Evolutionary conservation across 2,329 filamentous ascomycete genomes (phyloP), one percentile per base, ranked within the genome.

Genomic region (Ampelomyces quisqualis): DNA sequence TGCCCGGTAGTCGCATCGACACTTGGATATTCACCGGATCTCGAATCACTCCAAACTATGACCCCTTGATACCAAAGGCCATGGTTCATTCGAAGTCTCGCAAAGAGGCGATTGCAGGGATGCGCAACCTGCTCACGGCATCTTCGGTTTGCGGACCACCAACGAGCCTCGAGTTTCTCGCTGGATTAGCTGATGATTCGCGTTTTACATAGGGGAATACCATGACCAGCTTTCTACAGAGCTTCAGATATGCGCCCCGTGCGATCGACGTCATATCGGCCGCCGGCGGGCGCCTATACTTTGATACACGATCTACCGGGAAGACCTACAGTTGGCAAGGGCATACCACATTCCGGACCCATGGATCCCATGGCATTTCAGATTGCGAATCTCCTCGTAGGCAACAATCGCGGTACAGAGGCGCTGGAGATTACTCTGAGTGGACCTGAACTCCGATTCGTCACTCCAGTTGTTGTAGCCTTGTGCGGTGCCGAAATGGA

Each of bases 1-100:
- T 72, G 0, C 50, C 70, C 0, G 71, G 71, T 4, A 69, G 75
- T 17, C 73, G 82, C 4, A 73, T 86, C 18, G 82, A 86, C 50
- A 84, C 80, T 0, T 85, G 81, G 81, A 72, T 84, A 1, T 72
- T 76, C 38, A 75, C 74, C 1, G 81, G 81, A 5, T 74, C 76
- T 2, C 74, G 70, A 3, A 71, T 85, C 26, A 77, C 77, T 4
- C 73, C 80, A 2, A 72, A 78, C 43, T 84, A 82, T 38, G 78
- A 80, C 55, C 77, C 79, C 0, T 58, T 82, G 4, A 68, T 81
- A 38, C 78, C 76, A 4, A 82, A 82, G 59, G 68, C 80, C 9
- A 81, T 85, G 72, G 73, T 74, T 17, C 77, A 81, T 46, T 70
- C 68, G 0, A 45, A 64, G 6, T 68, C 62, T 5, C 65, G 71